phyloP scores from a whole-genome alignment of 306 rosid species.

The Cicer arietinum region DNA sequence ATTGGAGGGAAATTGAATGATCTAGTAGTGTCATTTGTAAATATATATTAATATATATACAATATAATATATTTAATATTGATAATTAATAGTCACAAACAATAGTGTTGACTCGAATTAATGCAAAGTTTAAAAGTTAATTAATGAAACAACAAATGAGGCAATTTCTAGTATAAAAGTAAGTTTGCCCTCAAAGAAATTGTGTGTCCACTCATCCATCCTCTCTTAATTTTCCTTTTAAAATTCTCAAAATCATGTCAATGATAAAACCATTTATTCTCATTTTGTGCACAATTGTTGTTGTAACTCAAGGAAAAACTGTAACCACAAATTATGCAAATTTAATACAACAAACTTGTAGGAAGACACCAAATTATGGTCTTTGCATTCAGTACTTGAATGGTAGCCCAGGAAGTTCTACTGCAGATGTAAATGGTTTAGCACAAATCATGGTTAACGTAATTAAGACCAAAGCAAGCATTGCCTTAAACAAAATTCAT shows the following conservation, averaged over 20 bases:
- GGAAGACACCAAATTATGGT: constrained; percentile 47
- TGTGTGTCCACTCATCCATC: too few relatives aligned
- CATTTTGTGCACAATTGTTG: constrained; percentile 8
- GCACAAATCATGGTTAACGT: constrained; percentile 49
- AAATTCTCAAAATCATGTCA: neutral
- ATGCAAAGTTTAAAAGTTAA: too few relatives aligned
- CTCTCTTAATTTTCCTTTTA: too few relatives aligned
- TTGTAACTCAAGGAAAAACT: constrained; percentile 12
- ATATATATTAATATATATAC: too few relatives aligned
- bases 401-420: constrained; percentile 42
- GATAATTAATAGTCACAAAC: too few relatives aligned
- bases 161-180: too few relatives aligned
- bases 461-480: constrained; percentile 40
- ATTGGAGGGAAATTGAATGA: too few relatives aligned
- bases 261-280: neutral
- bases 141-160: too few relatives aligned
- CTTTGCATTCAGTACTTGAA: constrained; percentile 48
- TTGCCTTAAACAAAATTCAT: constrained; percentile 17
- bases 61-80: too few relatives aligned
- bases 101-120: too few relatives aligned
- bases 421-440: constrained; percentile 47
- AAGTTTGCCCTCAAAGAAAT: too few relatives aligned
- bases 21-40: too few relatives aligned
- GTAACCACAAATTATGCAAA: neutral
- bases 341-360: constrained; percentile 50